Percentiles rank a stretch among this genome's conserved stretches.
phyloP scores from a whole-genome alignment of 2,329 filamentous ascomycete species.

The Penicillium hordei region DNA sequence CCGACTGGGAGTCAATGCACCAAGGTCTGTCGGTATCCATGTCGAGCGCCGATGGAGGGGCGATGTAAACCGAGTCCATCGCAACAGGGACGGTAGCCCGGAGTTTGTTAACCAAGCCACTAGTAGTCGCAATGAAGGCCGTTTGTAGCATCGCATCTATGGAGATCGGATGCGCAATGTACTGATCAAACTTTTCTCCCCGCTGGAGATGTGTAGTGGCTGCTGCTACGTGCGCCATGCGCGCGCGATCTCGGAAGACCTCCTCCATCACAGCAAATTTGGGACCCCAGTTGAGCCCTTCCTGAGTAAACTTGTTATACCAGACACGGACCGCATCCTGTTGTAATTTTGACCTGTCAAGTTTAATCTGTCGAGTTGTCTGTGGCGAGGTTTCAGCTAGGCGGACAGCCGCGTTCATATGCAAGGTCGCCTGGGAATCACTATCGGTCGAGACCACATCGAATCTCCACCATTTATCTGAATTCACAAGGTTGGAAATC shows the following conservation, averaged over 20 bases:
- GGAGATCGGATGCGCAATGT: not conserved
- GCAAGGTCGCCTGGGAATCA: not conserved
- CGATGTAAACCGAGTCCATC: not conserved
- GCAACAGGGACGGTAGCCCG: not conserved
- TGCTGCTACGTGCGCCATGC: not conserved
- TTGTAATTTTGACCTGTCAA: not conserved
- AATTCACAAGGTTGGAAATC: not conserved
- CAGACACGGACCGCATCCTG: slow-evolving; percentile 1
- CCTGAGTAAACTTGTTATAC: slow-evolving; percentile 6
- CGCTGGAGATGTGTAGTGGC: not conserved
- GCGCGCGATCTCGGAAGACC: not conserved
- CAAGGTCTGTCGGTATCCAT: not conserved
- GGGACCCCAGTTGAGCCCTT: slow-evolving; percentile 11
- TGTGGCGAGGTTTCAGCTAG: not conserved
- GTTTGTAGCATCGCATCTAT: not conserved
- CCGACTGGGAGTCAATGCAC: not conserved
- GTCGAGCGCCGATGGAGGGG: not conserved
- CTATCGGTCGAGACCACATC: not conserved
- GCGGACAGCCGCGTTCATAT: not conserved
- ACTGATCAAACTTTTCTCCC: not conserved
- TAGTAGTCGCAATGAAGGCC: not conserved
- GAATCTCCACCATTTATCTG: not conserved
- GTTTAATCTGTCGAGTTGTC: not conserved
- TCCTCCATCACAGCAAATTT: slow-evolving; percentile 1
- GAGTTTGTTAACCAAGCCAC: not conserved